Percentiles rank a stretch among this genome's conserved stretches.
Conservation (phyloP, 73 alveolate genomes). For the Tetrahymena borealis region DNA sequence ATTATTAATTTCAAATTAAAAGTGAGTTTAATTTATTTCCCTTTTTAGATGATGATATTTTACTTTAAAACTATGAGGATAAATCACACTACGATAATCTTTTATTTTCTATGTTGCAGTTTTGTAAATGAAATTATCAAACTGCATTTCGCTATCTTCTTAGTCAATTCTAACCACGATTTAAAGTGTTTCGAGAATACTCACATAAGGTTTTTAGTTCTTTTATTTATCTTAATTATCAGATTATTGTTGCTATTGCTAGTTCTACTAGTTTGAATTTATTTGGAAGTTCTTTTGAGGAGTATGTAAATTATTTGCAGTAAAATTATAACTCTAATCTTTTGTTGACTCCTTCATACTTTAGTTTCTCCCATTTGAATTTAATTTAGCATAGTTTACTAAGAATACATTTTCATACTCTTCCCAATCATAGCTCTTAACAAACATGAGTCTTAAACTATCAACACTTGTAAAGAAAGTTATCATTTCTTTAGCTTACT, state of each 20-base stretch:
- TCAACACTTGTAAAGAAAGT: slow-evolving; percentile 25
- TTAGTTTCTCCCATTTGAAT: not conserved
- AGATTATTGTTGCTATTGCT: not conserved
- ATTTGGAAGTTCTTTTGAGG: not conserved
- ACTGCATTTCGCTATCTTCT: not conserved
- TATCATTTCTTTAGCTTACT: slow-evolving; percentile 7
- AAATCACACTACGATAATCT: not conserved
- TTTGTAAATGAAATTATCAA: not conserved
- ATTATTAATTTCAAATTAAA: not conserved
- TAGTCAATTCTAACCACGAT: not conserved
- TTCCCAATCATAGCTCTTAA: slow-evolving; percentile 38
- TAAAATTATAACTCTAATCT: not conserved
- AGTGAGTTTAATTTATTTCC: not conserved
- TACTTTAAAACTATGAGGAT: not conserved
- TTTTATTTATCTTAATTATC: not conserved
- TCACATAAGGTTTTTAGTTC: not conserved
- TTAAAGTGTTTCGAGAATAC: not conserved
- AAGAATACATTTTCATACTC: slow-evolving; percentile 31
- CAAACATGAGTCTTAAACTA: slow-evolving; percentile 42
- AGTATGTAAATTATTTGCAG: not conserved
- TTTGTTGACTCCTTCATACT: not conserved
- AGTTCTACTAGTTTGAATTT: not conserved
- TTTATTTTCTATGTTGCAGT: not conserved
- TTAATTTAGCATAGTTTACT: slow-evolving; percentile 26
- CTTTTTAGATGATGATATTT: not conserved